A percentile compares a stretch with the other conserved stretches of the same genome.
Conservation (phyloP, 2,329 filamentous ascomycete genomes). For the Akanthomyces muscarius region DNA sequence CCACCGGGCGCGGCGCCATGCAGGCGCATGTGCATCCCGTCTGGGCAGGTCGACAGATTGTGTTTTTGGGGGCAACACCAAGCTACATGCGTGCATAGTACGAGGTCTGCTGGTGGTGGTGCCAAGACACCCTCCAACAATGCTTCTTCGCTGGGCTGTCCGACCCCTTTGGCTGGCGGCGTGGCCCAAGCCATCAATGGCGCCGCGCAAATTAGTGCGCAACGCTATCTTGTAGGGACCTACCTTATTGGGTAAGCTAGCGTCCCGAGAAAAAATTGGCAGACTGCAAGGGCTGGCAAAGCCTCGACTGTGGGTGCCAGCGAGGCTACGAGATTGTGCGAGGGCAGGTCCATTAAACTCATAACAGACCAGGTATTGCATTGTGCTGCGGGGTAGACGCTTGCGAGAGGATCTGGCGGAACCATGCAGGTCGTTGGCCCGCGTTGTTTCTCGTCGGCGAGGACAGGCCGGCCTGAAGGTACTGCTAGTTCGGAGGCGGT, state of each 20-base stretch:
- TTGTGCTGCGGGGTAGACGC: neutral
- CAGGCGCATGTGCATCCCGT: constrained; percentile 11
- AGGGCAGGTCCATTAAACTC: neutral
- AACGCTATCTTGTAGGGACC: neutral
- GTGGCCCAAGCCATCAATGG: neutral
- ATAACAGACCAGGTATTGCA: neutral
- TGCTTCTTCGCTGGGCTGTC: neutral
- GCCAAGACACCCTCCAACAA: neutral
- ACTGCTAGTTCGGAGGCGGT: too few relatives aligned
- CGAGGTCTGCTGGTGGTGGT: neutral
- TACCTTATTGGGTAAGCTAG: constrained; percentile 8
- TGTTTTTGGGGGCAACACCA: constrained; percentile 1
- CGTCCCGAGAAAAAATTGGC: neutral
- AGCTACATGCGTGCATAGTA: neutral
- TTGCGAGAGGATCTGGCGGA: neutral
- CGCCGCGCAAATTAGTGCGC: neutral
- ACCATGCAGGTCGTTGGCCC: neutral
- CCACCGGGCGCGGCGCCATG: constrained; percentile 5
- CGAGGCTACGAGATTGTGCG: constrained; percentile 4
- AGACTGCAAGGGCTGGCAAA: neutral
- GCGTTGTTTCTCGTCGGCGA: too few relatives aligned
- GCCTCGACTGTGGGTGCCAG: neutral
- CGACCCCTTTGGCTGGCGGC: neutral
- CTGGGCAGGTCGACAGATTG: constrained; percentile 12
- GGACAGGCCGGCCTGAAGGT: too few relatives aligned